phyloP scores from a whole-genome alignment of 2,329 filamentous ascomycete genomes.

The Colletotrichum paranaense region DNA sequence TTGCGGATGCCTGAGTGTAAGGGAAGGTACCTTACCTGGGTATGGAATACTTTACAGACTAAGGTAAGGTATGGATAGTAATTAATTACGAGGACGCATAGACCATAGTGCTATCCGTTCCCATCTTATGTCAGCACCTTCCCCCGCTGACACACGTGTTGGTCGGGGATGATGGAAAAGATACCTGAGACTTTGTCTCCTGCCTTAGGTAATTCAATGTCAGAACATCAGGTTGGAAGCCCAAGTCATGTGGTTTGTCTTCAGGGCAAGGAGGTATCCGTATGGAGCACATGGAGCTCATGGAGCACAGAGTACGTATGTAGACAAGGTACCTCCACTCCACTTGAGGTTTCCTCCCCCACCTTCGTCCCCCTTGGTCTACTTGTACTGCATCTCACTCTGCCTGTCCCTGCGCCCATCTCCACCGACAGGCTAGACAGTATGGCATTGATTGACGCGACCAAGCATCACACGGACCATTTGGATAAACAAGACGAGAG shows the following conservation, averaged over 20 bases:
- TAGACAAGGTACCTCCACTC: conserved; percentile 1
- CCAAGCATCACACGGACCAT: background rate
- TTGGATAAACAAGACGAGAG: background rate
- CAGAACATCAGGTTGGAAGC: background rate
- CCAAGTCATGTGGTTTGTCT: background rate
- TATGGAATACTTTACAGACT: background rate
- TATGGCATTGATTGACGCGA: conserved; percentile 1
- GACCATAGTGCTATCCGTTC: background rate
- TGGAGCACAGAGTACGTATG: no score
- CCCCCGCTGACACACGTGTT: background rate
- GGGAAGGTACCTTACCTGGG: no score
- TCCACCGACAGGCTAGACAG: conserved; percentile 7
- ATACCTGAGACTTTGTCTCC: background rate
- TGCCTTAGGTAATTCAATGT: background rate
- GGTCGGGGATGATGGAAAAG: conserved; percentile 2
- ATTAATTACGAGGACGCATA: background rate
- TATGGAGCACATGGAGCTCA: no score
- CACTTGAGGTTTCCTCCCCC: background rate
- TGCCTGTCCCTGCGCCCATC: conserved; percentile 10
- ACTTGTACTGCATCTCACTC: background rate
- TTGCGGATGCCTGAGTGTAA: no score
- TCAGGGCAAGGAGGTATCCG: background rate
- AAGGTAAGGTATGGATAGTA: background rate
- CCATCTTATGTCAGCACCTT: background rate
- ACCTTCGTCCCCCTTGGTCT: background rate